phyloP scores from a whole-genome alignment of 73 alveolate species.

The Blepharisma stoltei region DNA sequence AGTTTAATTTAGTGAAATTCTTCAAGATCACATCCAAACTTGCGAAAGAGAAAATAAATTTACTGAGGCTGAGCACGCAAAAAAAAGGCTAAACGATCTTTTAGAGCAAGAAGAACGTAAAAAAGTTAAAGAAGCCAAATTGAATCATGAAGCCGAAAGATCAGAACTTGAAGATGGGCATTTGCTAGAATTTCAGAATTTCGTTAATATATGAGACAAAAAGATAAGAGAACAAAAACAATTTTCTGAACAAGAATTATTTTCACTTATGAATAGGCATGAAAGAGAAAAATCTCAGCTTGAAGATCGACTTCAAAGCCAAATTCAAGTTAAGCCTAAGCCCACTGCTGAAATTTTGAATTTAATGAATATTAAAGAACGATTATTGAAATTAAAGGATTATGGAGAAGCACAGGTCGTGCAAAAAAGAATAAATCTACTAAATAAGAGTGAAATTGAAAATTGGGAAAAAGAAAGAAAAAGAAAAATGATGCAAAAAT shows the following conservation, averaged over 20 bases:
- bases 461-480: conserved; percentile 23
- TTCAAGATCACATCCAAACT: conserved; percentile 4
- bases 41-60: conserved; percentile 12
- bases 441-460: neutral
- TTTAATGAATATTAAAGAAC: neutral
- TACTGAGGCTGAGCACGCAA: neutral
- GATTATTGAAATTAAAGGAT: neutral
- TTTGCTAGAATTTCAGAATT: conserved; percentile 11
- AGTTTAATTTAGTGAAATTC: conserved; percentile 9
- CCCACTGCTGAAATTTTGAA: conserved; percentile 26
- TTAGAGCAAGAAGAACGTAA: conserved; percentile 17
- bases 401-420: conserved; percentile 10
- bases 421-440: neutral
- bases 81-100: neutral
- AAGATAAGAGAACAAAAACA: neutral
- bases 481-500: neutral
- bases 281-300: conserved; percentile 17
- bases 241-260: neutral
- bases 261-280: neutral
- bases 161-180: conserved; percentile 27
- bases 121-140: neutral
- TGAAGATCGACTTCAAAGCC: conserved; percentile 44
- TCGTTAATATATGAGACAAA: conserved; percentile 23
- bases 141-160: conserved; percentile 12
- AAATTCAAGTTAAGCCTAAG: conserved; percentile 48